These are phyloP conservation scores for Herpomyces periplanetae DNA, from an alignment of 2,329 filamentous ascomycete genomes.

Conservation along the genomic window DNA sequence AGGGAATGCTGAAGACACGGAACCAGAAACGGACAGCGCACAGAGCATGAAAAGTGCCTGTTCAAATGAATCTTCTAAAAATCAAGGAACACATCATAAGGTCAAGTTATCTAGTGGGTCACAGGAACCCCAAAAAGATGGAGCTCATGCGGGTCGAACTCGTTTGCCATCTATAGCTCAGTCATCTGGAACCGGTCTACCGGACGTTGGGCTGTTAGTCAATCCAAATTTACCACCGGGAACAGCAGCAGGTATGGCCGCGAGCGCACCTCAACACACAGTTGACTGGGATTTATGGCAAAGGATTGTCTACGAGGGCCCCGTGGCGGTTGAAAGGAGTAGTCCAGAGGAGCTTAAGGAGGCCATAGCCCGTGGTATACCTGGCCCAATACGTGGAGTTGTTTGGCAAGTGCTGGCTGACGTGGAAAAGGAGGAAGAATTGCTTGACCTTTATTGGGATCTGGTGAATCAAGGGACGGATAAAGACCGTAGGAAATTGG, in stretches of 20 bases:
- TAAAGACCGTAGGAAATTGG: slow-evolving; percentile 14
- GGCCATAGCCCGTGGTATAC: slow-evolving; percentile 72
- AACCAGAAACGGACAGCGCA: too few species aligned
- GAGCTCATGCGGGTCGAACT: too few species aligned
- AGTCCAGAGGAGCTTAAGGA: slow-evolving; percentile 60
- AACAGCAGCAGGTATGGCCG: slow-evolving; percentile 41
- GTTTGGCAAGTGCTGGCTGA: slow-evolving; percentile 93
- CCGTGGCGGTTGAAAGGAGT: slow-evolving; percentile 45
- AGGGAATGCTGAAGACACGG: too few species aligned
- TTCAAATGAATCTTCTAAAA: too few species aligned
- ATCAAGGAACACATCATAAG: too few species aligned
- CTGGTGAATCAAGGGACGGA: slow-evolving; percentile 41
- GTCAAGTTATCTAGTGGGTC: too few species aligned
- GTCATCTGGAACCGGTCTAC: too few species aligned
- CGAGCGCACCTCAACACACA: slow-evolving; percentile 18
- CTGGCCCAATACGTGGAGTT: slow-evolving; percentile 75
- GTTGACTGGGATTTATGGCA: slow-evolving; percentile 99
- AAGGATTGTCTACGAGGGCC: slow-evolving; percentile 68
- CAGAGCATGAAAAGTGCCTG: too few species aligned
- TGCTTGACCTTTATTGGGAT: slow-evolving; percentile 55
- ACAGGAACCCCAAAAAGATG: too few species aligned
- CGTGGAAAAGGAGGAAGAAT: slow-evolving; percentile 63
- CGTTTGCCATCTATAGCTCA: too few species aligned
- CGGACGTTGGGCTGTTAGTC: slow-evolving; percentile 17
- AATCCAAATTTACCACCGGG: slow-evolving; percentile 38